These are phyloP conservation scores for Candida chauliodis DNA, from an alignment of 805 yeast species.

Conservation along the genomic window DNA sequence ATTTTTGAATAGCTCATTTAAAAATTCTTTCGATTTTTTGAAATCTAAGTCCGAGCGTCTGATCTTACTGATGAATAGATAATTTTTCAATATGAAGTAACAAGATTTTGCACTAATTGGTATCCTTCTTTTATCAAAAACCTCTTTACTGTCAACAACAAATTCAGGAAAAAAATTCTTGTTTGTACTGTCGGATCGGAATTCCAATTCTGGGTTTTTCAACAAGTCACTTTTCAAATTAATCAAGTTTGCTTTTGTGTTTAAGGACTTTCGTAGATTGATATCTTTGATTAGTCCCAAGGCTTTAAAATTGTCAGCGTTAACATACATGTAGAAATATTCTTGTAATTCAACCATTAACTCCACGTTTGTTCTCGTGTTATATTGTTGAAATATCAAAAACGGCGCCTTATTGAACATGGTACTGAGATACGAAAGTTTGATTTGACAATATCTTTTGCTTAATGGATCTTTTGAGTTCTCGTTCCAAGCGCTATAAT, in stretches of 20 bases:
- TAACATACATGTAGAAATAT: constrained; percentile 3
- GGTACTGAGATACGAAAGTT: constrained; percentile 1
- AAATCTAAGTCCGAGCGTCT: constrained; percentile 13
- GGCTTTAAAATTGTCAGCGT: constrained; percentile 2
- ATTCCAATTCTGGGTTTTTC: constrained; percentile 5
- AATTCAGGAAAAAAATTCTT: constrained; percentile 6
- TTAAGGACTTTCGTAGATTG: constrained; percentile 4
- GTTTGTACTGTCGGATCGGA: constrained; percentile 1
- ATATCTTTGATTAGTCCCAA: constrained; percentile 5
- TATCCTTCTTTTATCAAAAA: constrained; percentile 13
- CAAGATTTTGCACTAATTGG: constrained; percentile 5
- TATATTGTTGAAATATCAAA: constrained; percentile 5
- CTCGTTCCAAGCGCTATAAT: constrained; percentile 27
- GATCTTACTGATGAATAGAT: constrained; percentile 14
- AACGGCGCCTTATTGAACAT: constrained; percentile 5
- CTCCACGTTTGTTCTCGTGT: constrained; percentile 2
- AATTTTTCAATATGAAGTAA: constrained; percentile 5
- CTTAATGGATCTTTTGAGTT: constrained; percentile 6
- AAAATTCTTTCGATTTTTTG: constrained; percentile 2
- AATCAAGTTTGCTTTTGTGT: constrained; percentile 5
- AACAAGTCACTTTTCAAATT: constrained; percentile 7
- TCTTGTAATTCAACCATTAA: constrained; percentile 6
- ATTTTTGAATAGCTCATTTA: not conserved
- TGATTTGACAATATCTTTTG: constrained; percentile 6
- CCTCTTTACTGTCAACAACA: constrained; percentile 16